Conservation (phyloP, 495 filamentous ascomycete species). For the Thozetella sp. region DNA sequence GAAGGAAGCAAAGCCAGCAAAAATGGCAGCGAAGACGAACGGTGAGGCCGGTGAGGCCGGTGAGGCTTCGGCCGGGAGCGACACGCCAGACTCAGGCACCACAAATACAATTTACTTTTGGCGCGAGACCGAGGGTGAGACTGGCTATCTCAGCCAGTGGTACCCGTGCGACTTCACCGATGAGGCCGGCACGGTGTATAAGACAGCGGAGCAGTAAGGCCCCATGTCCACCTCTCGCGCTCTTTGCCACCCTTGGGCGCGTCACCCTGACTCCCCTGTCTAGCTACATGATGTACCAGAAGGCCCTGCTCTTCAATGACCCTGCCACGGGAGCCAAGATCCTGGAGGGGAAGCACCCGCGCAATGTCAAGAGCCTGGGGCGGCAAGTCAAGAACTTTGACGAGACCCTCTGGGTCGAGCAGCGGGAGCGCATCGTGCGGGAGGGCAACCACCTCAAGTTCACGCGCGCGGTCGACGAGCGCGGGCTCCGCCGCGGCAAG, state of each 20-base stretch:
- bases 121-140: conserved; percentile 19
- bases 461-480: conserved; percentile 25
- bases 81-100: not conserved
- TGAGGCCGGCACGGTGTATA: conserved; percentile 23
- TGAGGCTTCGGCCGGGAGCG: not conserved
- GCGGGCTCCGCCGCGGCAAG: conserved; percentile 1
- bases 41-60: no score
- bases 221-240: not conserved
- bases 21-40: no score
- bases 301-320: conserved; percentile 57
- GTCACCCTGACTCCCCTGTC: not conserved
- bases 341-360: conserved; percentile 39
- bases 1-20: not conserved
- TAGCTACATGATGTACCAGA: conserved; percentile 67
- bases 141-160: conserved; percentile 35
- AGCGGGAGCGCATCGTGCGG: conserved; percentile 58
- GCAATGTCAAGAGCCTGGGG: conserved; percentile 55
- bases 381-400: conserved; percentile 57
- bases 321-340: conserved; percentile 35
- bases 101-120: conserved; percentile 29
- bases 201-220: conserved; percentile 33
- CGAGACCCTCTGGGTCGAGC: conserved; percentile 49
- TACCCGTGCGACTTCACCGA: conserved; percentile 31
- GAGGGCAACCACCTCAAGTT: conserved; percentile 66
- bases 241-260: not conserved